Base-by-base conservation (phyloP, 2,329 filamentous ascomycete genomes). In the Calonectria multiphialidica region DNA sequence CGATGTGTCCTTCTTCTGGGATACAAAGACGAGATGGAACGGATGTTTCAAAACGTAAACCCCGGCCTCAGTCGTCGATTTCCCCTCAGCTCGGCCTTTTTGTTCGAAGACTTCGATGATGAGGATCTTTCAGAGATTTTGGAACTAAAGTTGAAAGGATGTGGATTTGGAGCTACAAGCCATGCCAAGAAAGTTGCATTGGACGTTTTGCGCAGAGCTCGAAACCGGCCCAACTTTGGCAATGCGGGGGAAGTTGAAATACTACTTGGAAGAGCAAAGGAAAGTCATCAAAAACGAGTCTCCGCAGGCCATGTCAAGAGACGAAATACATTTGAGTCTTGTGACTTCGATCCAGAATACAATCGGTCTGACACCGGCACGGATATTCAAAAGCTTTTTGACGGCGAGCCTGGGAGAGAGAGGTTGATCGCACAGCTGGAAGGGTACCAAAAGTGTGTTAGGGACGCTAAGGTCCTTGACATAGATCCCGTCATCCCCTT, bases 31-130 rank as follows among this genome's bases (percentile, higher is more conserved):
- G 85, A 93, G 74, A 93, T 96, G 90, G 87, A 90, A 63, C 83
- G 88, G 0, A 94, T 95, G 93, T 92, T 95, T 70, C 90, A 91
- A n/a, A 92, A 93, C 37, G 90, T 90, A 68, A 95, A 95, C 69
- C 93, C 93, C 0, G 94, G 94, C 0, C 85, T 95, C 0, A 86
- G 85, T 1, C 86, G 94, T 28, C 87, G 94, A 0, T 95, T 95
- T 70, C 91, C 91, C 0, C 79, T 94, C 0, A 85, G 88, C 0
- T 87, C 88, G 1, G 92, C 91, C 0, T 95, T 95, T 72, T 78
- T 81, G 0, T 95, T 95, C 76, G 89, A 94, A 16, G 92, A 95
- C 77, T 95, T 93, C 75, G 85, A 83, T 2, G 86, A 93, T 10
- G 72, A 80, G 0, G 89, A 94, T 44, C 82, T 96, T 1, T 80